Evolutionary conservation across 768 basidiomycete genomes (phyloP), one percentile per base, ranked within the genome.

Genomic region (Podaxis rugospora): DNA sequence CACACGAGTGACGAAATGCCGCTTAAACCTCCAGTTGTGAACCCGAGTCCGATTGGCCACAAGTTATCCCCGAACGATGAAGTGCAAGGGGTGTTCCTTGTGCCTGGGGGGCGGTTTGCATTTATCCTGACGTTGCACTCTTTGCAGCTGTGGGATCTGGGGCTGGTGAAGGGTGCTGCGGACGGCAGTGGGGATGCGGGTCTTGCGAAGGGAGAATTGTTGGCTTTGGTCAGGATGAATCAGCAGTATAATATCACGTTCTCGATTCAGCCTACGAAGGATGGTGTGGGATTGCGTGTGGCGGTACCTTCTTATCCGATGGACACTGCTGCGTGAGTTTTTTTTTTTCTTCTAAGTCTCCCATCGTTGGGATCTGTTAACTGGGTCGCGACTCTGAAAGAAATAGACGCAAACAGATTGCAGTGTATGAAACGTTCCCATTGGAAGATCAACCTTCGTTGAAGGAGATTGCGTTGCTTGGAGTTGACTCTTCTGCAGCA

Each of bases 101-200:
- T 63, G 27, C 63, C 65, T n/a, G 65, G 65, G 10, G 65, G 65
- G 18, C 62, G 65, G 13, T 66, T 63, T 59, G 14, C 61, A 23
- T 5, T 66, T 1, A 25, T 54, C 35, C 57, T 57, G 46, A 49
- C 55, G 16, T 14, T 55, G 16, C 21, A 51, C 23, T 28, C 46
- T 21, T 44, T 55, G 23, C 55, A 51, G 5, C 7, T 56, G 10
- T 57, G 61, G 56, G 61, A 62, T 40, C 32, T 62, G 46, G 55
- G 49, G 37, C n/a, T 21, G 32, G 16, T 28, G 21, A 47, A 35
- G 50, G 28, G 23, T 18, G 39, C 16, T 6, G 53, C 16, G 18
- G 23, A 35, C 2, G 7, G n/a, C 7, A 25, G 18, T 35, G 35
- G 39, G 23, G 36, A 14, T 16, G 42, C 18, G 42, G 42, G 9